Evolutionary conservation across 1,139 yeast species (phyloP), one percentile per base, ranked within the genome.

Genomic region (Pichia sp.): DNA sequence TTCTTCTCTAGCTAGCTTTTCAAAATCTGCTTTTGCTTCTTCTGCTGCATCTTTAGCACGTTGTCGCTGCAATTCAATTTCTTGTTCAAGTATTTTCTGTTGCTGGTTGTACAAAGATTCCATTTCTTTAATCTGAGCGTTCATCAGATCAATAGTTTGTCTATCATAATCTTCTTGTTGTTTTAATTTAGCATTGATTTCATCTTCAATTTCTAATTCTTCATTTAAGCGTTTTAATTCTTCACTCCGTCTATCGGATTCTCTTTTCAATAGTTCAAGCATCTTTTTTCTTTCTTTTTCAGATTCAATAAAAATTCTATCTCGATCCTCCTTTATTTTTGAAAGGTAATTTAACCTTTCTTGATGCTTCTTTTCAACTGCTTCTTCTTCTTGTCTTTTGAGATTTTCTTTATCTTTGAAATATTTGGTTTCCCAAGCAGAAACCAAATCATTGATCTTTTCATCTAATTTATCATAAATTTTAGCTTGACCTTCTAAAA

Each of bases 151-250:
- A 5, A 29, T 34, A n/a, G 46, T 39, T 26, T 39, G 26, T 4
- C 7, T n/a, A 10, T 34, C 43, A 42, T 28, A 27, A 2, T 34
- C 39, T 6, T 40, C 42, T 32, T 39, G 39, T 25, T 34, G 26
- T 11, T 44, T 40, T 6, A 46, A 25, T 30, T 48, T 45, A 18
- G 26, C 37, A n/a, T 31, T 28, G 7, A 45, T 39, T 7, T 45
- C 52, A 33, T 43, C 42, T 10, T 40, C 47, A 8, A 43, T 25
- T 18, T 39, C 31, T 1, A 25, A 26, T 40, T 48, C 46, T 34
- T 38, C 40, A 33, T 25, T 26, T 29, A 42, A 28, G 38, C 27
- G 36, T 8, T 25, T 40, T 7, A 40, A 5, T 29, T 47, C 51
- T 7, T 3, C 29, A 9, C 38, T 39, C 34, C 46, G 47, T 27